Evolutionary conservation across 192 early-diverging fungal genomes (phyloP).

Genomic region (Mortierella antarctica): DNA sequence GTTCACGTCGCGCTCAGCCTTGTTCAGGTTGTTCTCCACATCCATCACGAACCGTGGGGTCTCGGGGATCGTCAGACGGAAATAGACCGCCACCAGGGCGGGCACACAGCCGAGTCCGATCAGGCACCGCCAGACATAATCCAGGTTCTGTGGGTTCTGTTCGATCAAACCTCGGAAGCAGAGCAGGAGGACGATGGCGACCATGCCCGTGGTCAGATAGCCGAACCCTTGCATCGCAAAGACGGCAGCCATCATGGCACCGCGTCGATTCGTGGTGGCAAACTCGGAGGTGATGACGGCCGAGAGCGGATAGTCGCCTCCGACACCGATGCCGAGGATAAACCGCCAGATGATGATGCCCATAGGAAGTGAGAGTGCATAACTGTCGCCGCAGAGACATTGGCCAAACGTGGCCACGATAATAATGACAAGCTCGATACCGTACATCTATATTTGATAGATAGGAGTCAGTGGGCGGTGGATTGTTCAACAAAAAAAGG

Average conservation of each 20-base stretch:
- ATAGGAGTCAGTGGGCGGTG: background rate
- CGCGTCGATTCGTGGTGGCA: slow-evolving; percentile 77
- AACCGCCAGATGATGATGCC: slow-evolving; percentile 89
- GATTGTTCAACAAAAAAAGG: too few species aligned
- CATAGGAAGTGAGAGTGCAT: slow-evolving; percentile 69
- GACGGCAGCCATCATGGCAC: slow-evolving; percentile 83
- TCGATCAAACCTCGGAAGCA: slow-evolving; percentile 71
- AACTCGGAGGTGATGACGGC: slow-evolving; percentile 94
- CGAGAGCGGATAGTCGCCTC: slow-evolving; percentile 76
- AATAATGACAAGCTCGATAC: slow-evolving; percentile 91
- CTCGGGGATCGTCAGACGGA: slow-evolving; percentile 88
- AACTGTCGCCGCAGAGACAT: slow-evolving; percentile 76
- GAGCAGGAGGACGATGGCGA: slow-evolving; percentile 71
- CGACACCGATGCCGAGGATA: slow-evolving; percentile 92
- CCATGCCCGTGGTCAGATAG: slow-evolving; percentile 76
- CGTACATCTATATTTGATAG: slow-evolving; percentile 73
- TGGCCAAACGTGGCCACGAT: slow-evolving; percentile 88
- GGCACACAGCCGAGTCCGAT: slow-evolving; percentile 84
- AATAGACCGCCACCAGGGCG: slow-evolving; percentile 84
- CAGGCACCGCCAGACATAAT: slow-evolving; percentile 89
- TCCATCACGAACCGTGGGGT: slow-evolving; percentile 81
- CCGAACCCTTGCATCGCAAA: slow-evolving; percentile 93
- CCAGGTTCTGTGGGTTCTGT: slow-evolving; percentile 67
- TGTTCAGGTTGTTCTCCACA: slow-evolving; percentile 46
- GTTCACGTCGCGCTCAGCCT: slow-evolving; percentile 43